Conservation (phyloP, 768 basidiomycete genomes). For the Mycena sanguinolenta region DNA sequence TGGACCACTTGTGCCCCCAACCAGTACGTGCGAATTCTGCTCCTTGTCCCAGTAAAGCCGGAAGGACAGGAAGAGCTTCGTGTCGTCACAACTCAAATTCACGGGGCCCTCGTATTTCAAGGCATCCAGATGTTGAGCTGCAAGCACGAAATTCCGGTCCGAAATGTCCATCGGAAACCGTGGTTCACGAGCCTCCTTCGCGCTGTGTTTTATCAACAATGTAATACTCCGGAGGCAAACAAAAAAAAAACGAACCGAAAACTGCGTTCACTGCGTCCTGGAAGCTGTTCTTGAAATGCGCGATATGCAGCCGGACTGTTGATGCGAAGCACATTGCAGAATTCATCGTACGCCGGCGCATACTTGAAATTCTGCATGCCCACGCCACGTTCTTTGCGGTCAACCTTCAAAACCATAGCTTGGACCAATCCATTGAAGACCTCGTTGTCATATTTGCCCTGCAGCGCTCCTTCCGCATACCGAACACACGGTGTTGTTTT, state of each 20-base stretch:
- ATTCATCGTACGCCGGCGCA: conserved; percentile 47
- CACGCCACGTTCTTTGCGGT: conserved; percentile 44
- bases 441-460: conserved; percentile 43
- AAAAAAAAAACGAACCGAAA: conserved; percentile 30
- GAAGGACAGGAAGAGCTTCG: conserved; percentile 46
- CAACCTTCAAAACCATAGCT: conserved; percentile 43
- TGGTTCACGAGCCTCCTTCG: conserved; percentile 34
- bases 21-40: conserved; percentile 37
- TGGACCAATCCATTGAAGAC: conserved; percentile 48
- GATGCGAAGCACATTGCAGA: conserved; percentile 43
- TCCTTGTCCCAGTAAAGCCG: conserved; percentile 42
- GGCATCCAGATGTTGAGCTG: conserved; percentile 30
- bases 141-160: conserved; percentile 39
- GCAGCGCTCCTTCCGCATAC: conserved; percentile 37
- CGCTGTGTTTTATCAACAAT: background rate
- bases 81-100: conserved; percentile 52
- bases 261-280: conserved; percentile 31
- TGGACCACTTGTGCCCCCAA: conserved; percentile 45
- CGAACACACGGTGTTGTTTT: conserved; percentile 20
- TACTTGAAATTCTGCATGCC: conserved; percentile 53
- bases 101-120: conserved; percentile 43
- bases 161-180: conserved; percentile 41
- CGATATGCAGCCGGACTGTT: conserved; percentile 40
- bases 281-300: conserved; percentile 43
- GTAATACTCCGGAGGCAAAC: background rate